A percentile compares a stretch with the other conserved stretches of the same genome.
phyloP scores from a whole-genome alignment of 2,329 filamentous ascomycete genomes.

The Mollisiaceae sp. region DNA sequence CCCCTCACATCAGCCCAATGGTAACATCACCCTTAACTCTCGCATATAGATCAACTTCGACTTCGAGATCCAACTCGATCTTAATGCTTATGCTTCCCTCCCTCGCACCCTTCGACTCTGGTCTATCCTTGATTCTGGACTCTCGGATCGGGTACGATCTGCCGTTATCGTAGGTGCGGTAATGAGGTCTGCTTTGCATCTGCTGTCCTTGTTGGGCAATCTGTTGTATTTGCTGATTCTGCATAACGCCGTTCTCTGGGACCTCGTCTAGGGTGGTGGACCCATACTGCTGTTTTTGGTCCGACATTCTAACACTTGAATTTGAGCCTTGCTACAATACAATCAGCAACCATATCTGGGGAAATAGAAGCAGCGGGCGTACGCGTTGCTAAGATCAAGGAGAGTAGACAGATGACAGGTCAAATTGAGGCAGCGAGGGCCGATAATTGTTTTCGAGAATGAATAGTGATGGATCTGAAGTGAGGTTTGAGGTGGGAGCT shows the following conservation, averaged over 20 bases:
- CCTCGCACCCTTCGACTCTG: neutral
- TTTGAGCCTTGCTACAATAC: neutral
- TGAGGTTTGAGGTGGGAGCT: neutral
- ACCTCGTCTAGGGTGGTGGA: neutral
- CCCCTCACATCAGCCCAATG: constrained; percentile 14
- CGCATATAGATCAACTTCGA: constrained; percentile 9
- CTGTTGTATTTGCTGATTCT: neutral
- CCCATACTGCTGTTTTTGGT: neutral
- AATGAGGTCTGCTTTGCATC: neutral
- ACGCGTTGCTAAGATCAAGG: neutral
- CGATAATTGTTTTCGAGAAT: neutral
- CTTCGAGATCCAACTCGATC: constrained; percentile 5
- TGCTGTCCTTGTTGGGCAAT: neutral
- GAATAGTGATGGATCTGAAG: neutral
- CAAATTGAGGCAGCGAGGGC: neutral
- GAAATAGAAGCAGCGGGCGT: neutral
- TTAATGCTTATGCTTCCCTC: constrained; percentile 8
- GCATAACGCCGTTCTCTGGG: neutral
- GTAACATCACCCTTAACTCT: constrained; percentile 11
- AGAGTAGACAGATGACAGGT: neutral
- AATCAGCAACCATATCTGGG: neutral
- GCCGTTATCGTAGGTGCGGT: constrained; percentile 3
- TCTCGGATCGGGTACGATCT: constrained; percentile 6
- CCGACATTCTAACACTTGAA: neutral
- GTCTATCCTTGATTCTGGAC: constrained; percentile 10